Evolutionary conservation across 2,329 filamentous ascomycete species (phyloP).

Genomic region (Aspergillus oerlinghausenensis): DNA sequence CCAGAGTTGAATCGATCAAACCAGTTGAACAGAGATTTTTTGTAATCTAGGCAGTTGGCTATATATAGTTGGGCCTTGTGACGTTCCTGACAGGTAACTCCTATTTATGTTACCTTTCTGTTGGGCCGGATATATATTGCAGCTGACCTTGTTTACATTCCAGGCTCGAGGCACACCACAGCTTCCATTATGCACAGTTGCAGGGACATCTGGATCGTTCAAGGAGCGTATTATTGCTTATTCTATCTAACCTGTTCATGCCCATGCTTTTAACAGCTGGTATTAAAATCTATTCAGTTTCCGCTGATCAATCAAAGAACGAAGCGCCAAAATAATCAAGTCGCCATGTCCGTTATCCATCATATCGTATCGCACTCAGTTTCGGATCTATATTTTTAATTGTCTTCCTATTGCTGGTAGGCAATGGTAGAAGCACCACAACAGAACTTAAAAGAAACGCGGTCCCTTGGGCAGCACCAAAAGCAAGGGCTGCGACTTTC

Average conservation of each 20-base stretch:
- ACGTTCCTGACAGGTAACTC: not conserved
- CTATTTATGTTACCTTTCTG: not conserved
- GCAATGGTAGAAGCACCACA: not conserved
- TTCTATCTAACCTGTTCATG: not conserved
- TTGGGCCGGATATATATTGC: not conserved
- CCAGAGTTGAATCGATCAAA: too few relatives aligned
- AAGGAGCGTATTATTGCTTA: not conserved
- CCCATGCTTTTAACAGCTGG: not conserved
- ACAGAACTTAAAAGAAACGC: not conserved
- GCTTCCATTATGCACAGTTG: not conserved
- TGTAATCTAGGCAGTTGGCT: too few relatives aligned
- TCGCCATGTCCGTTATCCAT: slow-evolving; percentile 1
- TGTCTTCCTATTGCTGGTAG: not conserved
- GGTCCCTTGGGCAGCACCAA: not conserved
- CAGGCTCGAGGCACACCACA: not conserved
- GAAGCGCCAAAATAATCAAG: not conserved
- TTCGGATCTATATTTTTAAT: not conserved
- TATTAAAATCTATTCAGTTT: slow-evolving; percentile 4
- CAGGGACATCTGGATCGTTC: not conserved
- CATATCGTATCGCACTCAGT: not conserved
- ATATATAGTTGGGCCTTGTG: not conserved
- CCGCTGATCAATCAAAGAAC: not conserved
- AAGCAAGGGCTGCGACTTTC: too few relatives aligned
- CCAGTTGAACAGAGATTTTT: too few relatives aligned
- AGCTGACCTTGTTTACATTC: not conserved